These are phyloP conservation scores for Acorus calamus DNA, from an alignment of 106 monocot genomes.

Conservation along the genomic window DNA sequence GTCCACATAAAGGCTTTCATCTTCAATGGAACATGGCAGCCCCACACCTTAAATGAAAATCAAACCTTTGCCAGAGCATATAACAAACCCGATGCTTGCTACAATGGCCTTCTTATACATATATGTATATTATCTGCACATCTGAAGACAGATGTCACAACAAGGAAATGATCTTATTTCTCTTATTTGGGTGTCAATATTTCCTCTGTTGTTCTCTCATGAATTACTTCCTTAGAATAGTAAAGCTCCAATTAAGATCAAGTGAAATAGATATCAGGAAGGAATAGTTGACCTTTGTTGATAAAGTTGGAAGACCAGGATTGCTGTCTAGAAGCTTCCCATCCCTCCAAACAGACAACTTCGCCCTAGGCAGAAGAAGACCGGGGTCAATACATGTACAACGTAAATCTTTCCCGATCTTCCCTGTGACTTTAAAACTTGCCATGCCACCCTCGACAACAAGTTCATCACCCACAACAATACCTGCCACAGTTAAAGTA, in stretches of 20 bases:
- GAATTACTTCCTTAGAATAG: background rate
- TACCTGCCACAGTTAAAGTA: constrained; percentile 1
- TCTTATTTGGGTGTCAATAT: constrained; percentile 23
- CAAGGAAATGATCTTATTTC: constrained; percentile 19
- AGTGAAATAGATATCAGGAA: background rate
- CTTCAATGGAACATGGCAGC: too few relatives aligned
- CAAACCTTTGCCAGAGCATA: too few relatives aligned
- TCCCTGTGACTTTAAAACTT: constrained; percentile 37
- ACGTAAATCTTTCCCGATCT: constrained; percentile 29
- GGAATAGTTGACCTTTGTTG: constrained; percentile 21
- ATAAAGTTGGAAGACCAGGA: constrained; percentile 24
- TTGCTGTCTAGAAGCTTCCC: constrained; percentile 32
- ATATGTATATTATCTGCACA: too few relatives aligned
- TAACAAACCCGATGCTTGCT: too few relatives aligned
- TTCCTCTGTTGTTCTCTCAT: constrained; percentile 20
- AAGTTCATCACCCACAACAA: constrained; percentile 39
- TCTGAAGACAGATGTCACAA: constrained; percentile 12
- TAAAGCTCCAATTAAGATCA: background rate
- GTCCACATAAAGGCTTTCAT: too few relatives aligned
- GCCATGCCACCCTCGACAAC: constrained; percentile 53
- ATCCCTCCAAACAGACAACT: constrained; percentile 45
- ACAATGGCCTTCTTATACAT: too few relatives aligned
- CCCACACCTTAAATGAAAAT: too few relatives aligned
- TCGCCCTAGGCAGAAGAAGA: constrained; percentile 37
- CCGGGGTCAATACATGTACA: constrained; percentile 46